Percentiles rank a stretch among this genome's conserved stretches.
phyloP scores from a whole-genome alignment of 768 basidiomycete genomes.

The Hericium erinaceus region DNA sequence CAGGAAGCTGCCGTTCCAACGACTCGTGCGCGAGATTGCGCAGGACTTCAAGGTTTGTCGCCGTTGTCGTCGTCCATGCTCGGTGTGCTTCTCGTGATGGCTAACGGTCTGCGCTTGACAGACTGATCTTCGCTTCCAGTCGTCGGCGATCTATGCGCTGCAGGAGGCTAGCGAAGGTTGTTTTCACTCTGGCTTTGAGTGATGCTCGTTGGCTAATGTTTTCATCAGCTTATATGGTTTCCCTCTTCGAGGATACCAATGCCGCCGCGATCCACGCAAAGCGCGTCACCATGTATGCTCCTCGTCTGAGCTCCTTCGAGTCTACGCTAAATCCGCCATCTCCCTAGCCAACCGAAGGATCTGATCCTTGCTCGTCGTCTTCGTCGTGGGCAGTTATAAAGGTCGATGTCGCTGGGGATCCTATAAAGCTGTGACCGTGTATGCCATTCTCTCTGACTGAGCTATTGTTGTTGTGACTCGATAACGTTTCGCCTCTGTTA shows the following conservation, averaged over 20 bases:
- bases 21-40: constrained; percentile 88
- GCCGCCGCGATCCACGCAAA: constrained; percentile 79
- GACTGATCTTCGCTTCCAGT: constrained; percentile 91
- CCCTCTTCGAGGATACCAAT: constrained; percentile 76
- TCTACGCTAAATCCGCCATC: neutral
- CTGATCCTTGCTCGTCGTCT: constrained; percentile 79
- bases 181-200: neutral
- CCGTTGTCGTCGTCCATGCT: neutral
- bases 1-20: constrained; percentile 88
- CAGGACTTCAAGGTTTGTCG: constrained; percentile 76
- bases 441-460: no score
- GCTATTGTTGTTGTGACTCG: no score
- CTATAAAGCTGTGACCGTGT: no score
- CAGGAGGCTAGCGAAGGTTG: constrained; percentile 72
- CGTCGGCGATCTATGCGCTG: constrained; percentile 82
- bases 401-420: no score
- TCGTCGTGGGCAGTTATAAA: constrained; percentile 53
- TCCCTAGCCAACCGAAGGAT: constrained; percentile 55
- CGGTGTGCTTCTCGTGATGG: neutral
- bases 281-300: constrained; percentile 60
- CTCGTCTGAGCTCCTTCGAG: neutral
- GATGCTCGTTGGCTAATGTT: neutral
- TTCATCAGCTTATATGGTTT: constrained; percentile 54
- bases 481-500: no score
- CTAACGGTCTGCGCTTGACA: constrained; percentile 16